These are phyloP conservation scores for Cyclostephanos invisitatus DNA, from an alignment of 108 stramenopile genomes.

Conservation along the genomic window DNA sequence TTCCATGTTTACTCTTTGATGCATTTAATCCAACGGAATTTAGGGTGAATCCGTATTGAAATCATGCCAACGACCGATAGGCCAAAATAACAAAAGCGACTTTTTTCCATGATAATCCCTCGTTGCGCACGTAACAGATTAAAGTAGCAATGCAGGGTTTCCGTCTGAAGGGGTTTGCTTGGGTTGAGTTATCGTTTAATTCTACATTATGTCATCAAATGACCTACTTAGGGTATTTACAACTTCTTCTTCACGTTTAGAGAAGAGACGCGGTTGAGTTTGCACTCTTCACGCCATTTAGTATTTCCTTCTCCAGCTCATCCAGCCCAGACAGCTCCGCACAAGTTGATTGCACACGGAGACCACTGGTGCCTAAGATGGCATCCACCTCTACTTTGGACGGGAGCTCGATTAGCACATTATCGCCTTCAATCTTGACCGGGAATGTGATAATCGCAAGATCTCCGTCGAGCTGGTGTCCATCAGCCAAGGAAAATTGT, in stretches of 20 bases:
- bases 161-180: too few species aligned
- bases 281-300: constrained; percentile 35
- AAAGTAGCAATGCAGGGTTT: too few species aligned
- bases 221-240: not conserved
- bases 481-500: constrained; percentile 76
- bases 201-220: not conserved
- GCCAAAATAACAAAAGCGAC: too few species aligned
- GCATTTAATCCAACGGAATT: too few species aligned
- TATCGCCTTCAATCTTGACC: constrained; percentile 71
- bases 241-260: not conserved
- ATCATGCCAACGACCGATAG: too few species aligned
- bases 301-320: constrained; percentile 38
- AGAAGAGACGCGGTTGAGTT: not conserved
- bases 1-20: too few species aligned
- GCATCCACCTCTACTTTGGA: constrained; percentile 81
- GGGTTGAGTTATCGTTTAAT: too few species aligned
- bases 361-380: constrained; percentile 79
- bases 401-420: constrained; percentile 85
- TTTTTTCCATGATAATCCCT: too few species aligned
- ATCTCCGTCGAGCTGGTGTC: constrained; percentile 71
- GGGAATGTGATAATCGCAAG: constrained; percentile 87
- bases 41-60: too few species aligned
- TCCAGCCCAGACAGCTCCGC: constrained; percentile 65
- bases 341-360: constrained; percentile 79
- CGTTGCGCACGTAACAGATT: too few species aligned